Conservation (phyloP, 345 rosid species). For the Gossypium australe region DNA sequence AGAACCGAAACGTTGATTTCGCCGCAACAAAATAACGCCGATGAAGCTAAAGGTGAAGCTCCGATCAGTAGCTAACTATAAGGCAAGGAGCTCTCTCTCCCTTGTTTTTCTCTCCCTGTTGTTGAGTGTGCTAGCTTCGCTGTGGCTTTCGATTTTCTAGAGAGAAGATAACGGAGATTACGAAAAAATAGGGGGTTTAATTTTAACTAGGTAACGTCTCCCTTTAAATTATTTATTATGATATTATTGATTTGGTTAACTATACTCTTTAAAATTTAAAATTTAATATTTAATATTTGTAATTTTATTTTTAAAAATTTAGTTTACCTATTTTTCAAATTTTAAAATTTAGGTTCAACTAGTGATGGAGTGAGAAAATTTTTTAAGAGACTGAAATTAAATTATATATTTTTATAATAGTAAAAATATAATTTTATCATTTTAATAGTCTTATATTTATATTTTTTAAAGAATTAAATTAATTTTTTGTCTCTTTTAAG, state of each 20-base stretch:
- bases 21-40: neutral
- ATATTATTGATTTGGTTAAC: neutral
- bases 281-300: too few relatives aligned
- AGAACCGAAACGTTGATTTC: neutral
- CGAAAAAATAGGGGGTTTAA: conserved; percentile 1
- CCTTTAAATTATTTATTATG: neutral
- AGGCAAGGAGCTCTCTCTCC: conserved; percentile 6
- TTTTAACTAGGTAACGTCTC: conserved; percentile 15
- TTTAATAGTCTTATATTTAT: too few relatives aligned
- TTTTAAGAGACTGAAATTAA: too few relatives aligned
- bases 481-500: too few relatives aligned
- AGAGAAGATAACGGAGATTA: neutral
- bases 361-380: rapidly evolving
- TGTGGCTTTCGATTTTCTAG: neutral
- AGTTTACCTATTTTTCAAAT: too few relatives aligned
- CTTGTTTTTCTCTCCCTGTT: neutral
- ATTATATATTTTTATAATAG: too few relatives aligned
- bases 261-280: too few relatives aligned
- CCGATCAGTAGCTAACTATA: conserved; percentile 21
- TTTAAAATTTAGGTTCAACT: too few relatives aligned
- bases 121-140: neutral
- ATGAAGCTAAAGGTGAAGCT: neutral
- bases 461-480: too few relatives aligned
- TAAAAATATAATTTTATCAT: too few relatives aligned
- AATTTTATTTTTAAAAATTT: too few relatives aligned